These are phyloP conservation scores for Endocladia muricata DNA, from an alignment of 31 red algal species.

Conservation along the genomic window DNA sequence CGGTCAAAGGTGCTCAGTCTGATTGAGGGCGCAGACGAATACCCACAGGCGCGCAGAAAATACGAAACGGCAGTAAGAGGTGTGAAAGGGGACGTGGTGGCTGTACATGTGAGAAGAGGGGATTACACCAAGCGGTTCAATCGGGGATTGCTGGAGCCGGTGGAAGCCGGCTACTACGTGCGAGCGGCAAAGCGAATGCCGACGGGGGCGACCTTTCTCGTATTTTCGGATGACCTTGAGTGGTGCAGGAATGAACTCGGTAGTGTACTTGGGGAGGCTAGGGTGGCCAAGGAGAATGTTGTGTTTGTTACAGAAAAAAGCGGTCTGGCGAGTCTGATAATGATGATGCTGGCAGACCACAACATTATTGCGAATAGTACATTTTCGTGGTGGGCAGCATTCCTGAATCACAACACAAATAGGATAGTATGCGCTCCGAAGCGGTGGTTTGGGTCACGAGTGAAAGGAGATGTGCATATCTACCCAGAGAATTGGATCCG, in stretches of 20 bases:
- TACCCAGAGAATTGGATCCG: not conserved
- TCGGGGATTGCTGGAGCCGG: not conserved
- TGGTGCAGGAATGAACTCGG: conserved; percentile 1
- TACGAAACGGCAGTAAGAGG: not conserved
- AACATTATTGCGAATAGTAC: conserved; percentile 43
- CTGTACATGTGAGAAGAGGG: conserved; percentile 34
- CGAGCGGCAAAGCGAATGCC: not conserved
- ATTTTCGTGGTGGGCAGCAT: conserved; percentile 55
- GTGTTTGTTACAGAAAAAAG: not conserved
- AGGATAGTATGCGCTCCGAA: conserved; percentile 22
- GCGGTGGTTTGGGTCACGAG: conserved; percentile 32
- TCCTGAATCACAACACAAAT: not conserved
- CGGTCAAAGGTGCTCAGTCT: not conserved
- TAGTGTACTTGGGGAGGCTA: not conserved
- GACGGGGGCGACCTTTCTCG: not conserved
- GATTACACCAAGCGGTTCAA: conserved; percentile 33
- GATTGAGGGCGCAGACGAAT: not conserved
- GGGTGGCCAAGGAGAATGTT: no score
- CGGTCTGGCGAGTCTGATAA: not conserved
- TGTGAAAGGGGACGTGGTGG: not conserved
- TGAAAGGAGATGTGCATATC: not conserved
- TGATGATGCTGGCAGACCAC: conserved; percentile 23
- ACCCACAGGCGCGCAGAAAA: no score
- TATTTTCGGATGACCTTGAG: conserved; percentile 38
- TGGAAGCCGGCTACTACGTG: not conserved